Evolutionary conservation across 2,329 filamentous ascomycete species (phyloP).

Genomic region (Neonectria faginata): DNA sequence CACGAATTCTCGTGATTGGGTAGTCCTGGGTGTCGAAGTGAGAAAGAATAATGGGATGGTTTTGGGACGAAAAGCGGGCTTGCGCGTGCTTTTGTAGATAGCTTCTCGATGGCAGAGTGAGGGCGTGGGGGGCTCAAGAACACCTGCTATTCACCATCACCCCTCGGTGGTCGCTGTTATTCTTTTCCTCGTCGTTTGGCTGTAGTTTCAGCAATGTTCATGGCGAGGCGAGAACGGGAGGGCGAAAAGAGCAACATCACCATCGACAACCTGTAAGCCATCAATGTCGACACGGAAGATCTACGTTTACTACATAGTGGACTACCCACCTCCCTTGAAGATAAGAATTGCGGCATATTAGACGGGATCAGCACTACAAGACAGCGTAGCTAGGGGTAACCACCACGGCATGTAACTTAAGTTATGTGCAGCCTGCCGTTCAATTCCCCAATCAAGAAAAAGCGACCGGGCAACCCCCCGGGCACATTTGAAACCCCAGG

Average conservation of each 20-base stretch:
- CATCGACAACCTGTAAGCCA: neutral
- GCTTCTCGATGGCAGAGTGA: neutral
- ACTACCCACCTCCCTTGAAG: neutral
- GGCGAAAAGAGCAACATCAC: neutral
- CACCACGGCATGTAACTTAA: neutral
- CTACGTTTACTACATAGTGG: neutral
- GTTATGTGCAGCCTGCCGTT: neutral
- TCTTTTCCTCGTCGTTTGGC: neutral
- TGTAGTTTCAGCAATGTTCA: neutral
- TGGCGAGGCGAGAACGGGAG: neutral
- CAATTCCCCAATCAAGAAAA: neutral
- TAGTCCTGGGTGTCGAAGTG: neutral
- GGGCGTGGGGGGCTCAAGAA: slow-evolving; percentile 4
- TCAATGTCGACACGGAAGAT: neutral
- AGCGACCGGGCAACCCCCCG: neutral
- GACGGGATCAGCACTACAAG: too few species aligned
- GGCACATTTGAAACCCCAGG: neutral
- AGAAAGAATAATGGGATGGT: neutral
- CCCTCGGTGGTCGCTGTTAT: neutral
- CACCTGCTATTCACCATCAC: neutral
- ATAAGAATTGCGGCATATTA: neutral
- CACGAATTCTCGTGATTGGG: too few species aligned
- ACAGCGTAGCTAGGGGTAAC: neutral
- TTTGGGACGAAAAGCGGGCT: slow-evolving; percentile 3
- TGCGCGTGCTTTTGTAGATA: neutral